Percentiles rank a stretch among this genome's conserved stretches.
phyloP scores from a whole-genome alignment of 768 basidiomycete species.

The Bullera alba region DNA sequence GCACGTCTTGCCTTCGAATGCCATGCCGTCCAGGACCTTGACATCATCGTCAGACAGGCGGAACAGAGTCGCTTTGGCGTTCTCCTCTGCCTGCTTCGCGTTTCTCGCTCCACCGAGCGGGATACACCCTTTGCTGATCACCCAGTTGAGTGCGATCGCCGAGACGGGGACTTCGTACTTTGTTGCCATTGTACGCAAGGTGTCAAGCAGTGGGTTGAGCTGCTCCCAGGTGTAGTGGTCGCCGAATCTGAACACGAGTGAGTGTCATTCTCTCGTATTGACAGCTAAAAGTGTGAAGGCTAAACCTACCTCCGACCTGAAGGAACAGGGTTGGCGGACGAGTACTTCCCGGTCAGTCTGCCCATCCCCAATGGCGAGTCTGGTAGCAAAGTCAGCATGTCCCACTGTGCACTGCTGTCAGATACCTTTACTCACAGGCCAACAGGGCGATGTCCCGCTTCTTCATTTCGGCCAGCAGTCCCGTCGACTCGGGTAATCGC shows the following conservation, averaged over 20 bases:
- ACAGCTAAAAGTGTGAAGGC: not conserved
- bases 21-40: slow-evolving; percentile 13
- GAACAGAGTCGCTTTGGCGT: slow-evolving; percentile 40
- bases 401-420: not conserved
- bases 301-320: slow-evolving; percentile 27
- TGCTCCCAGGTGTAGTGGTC: slow-evolving; percentile 36
- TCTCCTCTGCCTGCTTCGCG: slow-evolving; percentile 40
- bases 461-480: slow-evolving; percentile 40
- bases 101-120: slow-evolving; percentile 45
- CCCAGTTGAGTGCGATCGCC: slow-evolving; percentile 46
- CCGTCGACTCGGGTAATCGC: slow-evolving; percentile 35
- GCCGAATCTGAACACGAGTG: slow-evolving; percentile 3
- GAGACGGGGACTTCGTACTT: slow-evolving; percentile 38
- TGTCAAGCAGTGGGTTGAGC: slow-evolving; percentile 38
- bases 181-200: slow-evolving; percentile 31
- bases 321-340: slow-evolving; percentile 34
- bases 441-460: slow-evolving; percentile 38
- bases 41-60: slow-evolving; percentile 32
- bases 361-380: slow-evolving; percentile 46
- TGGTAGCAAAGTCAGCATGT: slow-evolving; percentile 5
- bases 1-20: slow-evolving; percentile 39
- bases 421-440: slow-evolving; percentile 31
- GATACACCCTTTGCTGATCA: slow-evolving; percentile 43
- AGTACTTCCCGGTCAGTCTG: slow-evolving; percentile 45
- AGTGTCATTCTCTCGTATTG: slow-evolving; percentile 1